Conservation (phyloP, 177 flowering plant species). For the Tripterygium wilfordii region DNA sequence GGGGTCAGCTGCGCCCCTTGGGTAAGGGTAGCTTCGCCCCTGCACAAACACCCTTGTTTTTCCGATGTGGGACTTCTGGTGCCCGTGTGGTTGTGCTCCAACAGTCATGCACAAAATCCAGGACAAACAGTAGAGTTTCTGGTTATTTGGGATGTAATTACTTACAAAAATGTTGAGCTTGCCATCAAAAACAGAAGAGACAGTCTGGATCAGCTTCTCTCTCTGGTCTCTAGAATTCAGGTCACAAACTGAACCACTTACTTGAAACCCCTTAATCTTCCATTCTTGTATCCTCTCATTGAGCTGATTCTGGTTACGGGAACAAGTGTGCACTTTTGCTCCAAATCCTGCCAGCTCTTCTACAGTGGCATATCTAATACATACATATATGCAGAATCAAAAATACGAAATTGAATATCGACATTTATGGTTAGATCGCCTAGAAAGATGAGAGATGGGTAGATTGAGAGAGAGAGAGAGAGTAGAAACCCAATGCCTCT, state of each 20-base stretch:
- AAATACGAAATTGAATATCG: background rate
- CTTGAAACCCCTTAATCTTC: conserved; percentile 39
- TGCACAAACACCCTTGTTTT: too few relatives aligned
- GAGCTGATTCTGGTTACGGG: conserved; percentile 37
- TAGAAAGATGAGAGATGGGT: background rate
- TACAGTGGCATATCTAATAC: conserved; percentile 42
- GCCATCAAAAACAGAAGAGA: conserved; percentile 41
- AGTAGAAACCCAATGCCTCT: conserved; percentile 6
- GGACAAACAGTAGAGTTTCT: too few relatives aligned
- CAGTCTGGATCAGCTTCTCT: conserved; percentile 33
- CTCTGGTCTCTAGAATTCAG: conserved; percentile 21
- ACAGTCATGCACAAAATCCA: too few relatives aligned
- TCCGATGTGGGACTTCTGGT: too few relatives aligned
- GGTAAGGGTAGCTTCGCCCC: too few relatives aligned
- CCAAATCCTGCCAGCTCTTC: conserved; percentile 56
- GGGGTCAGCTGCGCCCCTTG: too few relatives aligned
- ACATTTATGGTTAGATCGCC: background rate
- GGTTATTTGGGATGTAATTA: background rate
- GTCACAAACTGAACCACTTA: conserved; percentile 52
- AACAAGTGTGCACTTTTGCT: conserved; percentile 45
- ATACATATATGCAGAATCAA: background rate
- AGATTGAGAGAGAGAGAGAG: background rate
- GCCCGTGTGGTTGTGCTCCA: too few relatives aligned
- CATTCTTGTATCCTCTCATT: conserved; percentile 32
- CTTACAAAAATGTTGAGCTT: conserved; percentile 60